Conservation (phyloP, 1,139 yeast species). For the Saccharomycopsis hybrid region DNA sequence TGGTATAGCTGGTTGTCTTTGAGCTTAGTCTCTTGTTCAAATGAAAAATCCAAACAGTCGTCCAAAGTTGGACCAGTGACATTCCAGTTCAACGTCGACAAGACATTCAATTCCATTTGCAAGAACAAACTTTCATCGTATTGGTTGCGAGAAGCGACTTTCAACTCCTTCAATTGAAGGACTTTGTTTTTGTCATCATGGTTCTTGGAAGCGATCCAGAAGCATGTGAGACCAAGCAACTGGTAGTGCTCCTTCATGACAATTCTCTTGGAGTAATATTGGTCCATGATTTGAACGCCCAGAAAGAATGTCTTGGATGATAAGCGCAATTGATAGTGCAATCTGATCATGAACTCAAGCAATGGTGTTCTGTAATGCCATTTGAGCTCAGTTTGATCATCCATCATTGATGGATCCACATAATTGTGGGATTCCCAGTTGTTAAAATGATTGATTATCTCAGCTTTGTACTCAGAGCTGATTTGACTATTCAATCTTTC, state of each 20-base stretch:
- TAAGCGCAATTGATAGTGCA: slow-evolving; percentile 70
- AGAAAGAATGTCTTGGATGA: slow-evolving; percentile 76
- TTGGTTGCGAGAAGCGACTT: slow-evolving; percentile 74
- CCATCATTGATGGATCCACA: slow-evolving; percentile 67
- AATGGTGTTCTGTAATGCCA: slow-evolving; percentile 92
- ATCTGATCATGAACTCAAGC: slow-evolving; percentile 74
- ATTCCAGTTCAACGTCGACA: slow-evolving; percentile 80
- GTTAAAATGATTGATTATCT: slow-evolving; percentile 1
- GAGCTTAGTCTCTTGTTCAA: slow-evolving; percentile 35
- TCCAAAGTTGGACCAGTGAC: slow-evolving; percentile 29
- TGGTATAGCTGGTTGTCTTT: slow-evolving; percentile 36
- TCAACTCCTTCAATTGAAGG: slow-evolving; percentile 73
- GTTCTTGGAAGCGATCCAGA: slow-evolving; percentile 94
- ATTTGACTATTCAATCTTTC: background rate
- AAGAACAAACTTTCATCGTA: slow-evolving; percentile 87
- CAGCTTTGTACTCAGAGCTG: background rate
- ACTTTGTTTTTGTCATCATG: slow-evolving; percentile 82
- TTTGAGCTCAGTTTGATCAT: slow-evolving; percentile 83
- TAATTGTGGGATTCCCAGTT: slow-evolving; percentile 20
- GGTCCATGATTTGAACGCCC: slow-evolving; percentile 76
- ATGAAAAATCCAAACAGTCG: slow-evolving; percentile 16
- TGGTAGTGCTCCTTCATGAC: slow-evolving; percentile 90
- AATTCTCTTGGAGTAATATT: slow-evolving; percentile 85
- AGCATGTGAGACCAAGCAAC: slow-evolving; percentile 84
- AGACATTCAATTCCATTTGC: slow-evolving; percentile 91